Percentiles rank a stretch among this genome's conserved stretches.
These are phyloP conservation scores for Breynia disticha DNA, from an alignment of 441 rosid genomes.

Conservation along the genomic window DNA sequence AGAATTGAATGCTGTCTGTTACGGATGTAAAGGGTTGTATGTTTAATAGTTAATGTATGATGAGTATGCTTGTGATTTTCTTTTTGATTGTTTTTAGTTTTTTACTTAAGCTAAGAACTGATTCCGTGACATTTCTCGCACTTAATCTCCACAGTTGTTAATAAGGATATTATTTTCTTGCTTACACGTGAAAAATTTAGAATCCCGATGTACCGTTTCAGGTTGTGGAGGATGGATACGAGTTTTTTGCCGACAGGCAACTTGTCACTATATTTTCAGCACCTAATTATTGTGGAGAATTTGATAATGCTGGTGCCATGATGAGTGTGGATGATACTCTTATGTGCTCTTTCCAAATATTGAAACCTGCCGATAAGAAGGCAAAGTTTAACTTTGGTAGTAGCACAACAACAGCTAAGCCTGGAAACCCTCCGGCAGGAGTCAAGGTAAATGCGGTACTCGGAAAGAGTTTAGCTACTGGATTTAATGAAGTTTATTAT, in stretches of 20 bases:
- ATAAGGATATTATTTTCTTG: constrained; percentile 3
- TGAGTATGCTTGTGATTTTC: too few species aligned
- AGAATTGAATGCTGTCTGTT: too few species aligned
- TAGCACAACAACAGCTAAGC: constrained; percentile 30
- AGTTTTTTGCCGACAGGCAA: constrained; percentile 60
- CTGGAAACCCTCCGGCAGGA: constrained; percentile 42
- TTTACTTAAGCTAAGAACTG: not conserved
- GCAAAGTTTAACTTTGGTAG: constrained; percentile 30
- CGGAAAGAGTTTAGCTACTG: constrained; percentile 1
- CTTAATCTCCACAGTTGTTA: constrained; percentile 4
- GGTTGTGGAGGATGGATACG: constrained; percentile 85
- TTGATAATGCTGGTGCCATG: constrained; percentile 78
- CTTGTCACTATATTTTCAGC: constrained; percentile 71
- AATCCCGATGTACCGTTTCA: constrained; percentile 18
- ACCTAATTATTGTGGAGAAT: constrained; percentile 69
- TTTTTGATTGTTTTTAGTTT: not conserved
- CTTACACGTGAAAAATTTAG: not conserved
- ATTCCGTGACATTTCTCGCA: constrained; percentile 1
- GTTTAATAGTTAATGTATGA: too few species aligned
- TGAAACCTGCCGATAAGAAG: constrained; percentile 57
- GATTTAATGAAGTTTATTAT: not conserved
- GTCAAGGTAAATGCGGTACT: constrained; percentile 32
- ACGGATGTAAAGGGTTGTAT: too few species aligned
- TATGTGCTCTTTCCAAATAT: constrained; percentile 68
- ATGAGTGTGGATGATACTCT: constrained; percentile 69